Evolutionary conservation across 2,329 filamentous ascomycete genomes (phyloP).

Genomic region (Neofusicoccum kwambonambiense): DNA sequence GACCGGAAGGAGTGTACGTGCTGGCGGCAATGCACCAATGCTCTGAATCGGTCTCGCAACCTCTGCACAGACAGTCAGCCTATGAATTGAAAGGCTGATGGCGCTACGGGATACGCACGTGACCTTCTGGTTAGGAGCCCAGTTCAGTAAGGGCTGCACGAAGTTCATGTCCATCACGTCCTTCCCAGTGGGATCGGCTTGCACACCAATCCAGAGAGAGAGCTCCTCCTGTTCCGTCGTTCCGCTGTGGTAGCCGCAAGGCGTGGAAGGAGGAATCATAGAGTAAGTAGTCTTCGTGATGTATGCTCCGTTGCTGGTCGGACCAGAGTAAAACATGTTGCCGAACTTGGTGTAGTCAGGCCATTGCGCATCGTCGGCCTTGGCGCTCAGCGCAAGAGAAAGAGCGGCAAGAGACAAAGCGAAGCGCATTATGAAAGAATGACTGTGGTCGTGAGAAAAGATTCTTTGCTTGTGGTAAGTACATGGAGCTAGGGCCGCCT

Average conservation of each 20-base stretch:
- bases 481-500: not conserved
- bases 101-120: not conserved
- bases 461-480: not conserved
- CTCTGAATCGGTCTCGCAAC: slow-evolving; percentile 5
- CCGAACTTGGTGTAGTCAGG: slow-evolving; percentile 10
- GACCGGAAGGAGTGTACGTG: slow-evolving; percentile 12
- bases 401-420: not conserved
- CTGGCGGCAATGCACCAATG: slow-evolving; percentile 20
- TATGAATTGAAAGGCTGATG: no score
- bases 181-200: slow-evolving; percentile 2
- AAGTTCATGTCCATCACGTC: slow-evolving; percentile 17
- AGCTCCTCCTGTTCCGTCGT: not conserved
- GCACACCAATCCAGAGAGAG: slow-evolving; percentile 18
- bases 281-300: slow-evolving; percentile 21
- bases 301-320: slow-evolving; percentile 16
- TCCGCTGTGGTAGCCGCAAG: not conserved
- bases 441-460: not conserved
- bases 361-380: not conserved
- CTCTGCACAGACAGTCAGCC: not conserved
- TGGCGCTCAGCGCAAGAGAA: not conserved
- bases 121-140: not conserved
- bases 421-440: not conserved
- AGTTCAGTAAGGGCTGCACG: slow-evolving; percentile 18
- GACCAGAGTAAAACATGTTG: slow-evolving; percentile 19
- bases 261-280: slow-evolving; percentile 3